Evolutionary conservation across 2,329 filamentous ascomycete genomes (phyloP), one percentile per base, ranked within the genome.

Genomic region (Trichoderma afroharzianum): DNA sequence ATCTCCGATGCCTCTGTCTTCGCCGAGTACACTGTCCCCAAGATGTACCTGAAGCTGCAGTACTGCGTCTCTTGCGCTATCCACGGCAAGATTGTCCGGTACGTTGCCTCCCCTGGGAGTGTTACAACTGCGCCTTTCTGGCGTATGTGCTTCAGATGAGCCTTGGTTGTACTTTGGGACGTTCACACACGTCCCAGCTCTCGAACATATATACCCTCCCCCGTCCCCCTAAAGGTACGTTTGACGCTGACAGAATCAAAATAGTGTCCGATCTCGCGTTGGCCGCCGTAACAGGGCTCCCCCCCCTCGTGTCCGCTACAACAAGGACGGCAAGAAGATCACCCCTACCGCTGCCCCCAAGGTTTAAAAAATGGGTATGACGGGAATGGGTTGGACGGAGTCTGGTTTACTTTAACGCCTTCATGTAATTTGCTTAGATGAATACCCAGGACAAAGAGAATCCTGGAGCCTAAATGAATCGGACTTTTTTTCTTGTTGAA

Each of bases 11-110:
- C 97, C 83, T 98, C 96, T 82, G 96, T 99, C 87, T 99, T 98
- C 88, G 86, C 93, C 82, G 96, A 99, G 89, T 99, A 99, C 91
- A 95, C 94, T 80, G 95, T 99, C 83, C 96, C 96, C 88, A 99
- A 99, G 93, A 99, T 99, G 97, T 99, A 99, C 93, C 90, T 99
- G 88, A 99, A 99, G 93, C 92, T 99, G 85, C 96, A 99, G 90
- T 99, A 99, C 94, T 99, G 96, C 87, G 96, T 99, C 84, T 98
- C 95, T 87, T 99, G 96, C 88, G 96, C 96, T 83, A 99, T 99
- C 79, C 96, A 99, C 91, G 96, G 96, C 91, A 99, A 99, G 93
- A 99, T 99, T 86, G 97, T 99, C 87, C 95, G 96, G 95, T 98
- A 96, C 86, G 95, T 90, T 85, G 81, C 82, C 84, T 84, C 87